Evolutionary conservation across 305 asterid genomes (phyloP).

Genomic region (Rubia tinctorum): DNA sequence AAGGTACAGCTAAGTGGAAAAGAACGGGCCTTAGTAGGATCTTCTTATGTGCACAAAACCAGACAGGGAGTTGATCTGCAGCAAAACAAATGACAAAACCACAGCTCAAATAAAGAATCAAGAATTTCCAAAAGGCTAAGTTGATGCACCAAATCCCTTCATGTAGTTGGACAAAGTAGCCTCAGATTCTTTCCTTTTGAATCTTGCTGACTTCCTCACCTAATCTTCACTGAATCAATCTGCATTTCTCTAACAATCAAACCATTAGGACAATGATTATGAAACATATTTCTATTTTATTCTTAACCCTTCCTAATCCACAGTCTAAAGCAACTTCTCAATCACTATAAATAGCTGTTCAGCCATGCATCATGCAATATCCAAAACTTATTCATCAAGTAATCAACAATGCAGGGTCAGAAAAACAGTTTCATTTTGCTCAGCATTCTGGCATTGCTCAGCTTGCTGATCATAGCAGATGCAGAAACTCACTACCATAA

Average conservation of each 20-base stretch:
- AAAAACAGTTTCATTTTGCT: conserved; percentile 18
- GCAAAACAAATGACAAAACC: neutral
- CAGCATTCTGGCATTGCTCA: conserved; percentile 26
- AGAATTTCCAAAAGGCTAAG: conserved; percentile 25
- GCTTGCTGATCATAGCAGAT: conserved; percentile 31
- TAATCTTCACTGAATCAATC: conserved; percentile 39
- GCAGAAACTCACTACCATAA: conserved; percentile 66
- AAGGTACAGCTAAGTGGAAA: too few species aligned
- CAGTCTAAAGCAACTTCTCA: neutral
- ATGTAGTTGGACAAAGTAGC: conserved; percentile 32
- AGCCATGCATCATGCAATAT: conserved; percentile 2
- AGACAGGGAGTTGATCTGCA: conserved; percentile 20
- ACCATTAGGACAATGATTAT: conserved; percentile 4
- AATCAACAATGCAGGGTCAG: conserved; percentile 27
- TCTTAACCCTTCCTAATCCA: conserved; percentile 6
- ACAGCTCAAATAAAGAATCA: neutral
- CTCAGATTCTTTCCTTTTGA: neutral
- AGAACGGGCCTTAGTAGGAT: neutral
- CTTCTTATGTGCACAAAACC: neutral
- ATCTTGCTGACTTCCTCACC: conserved; percentile 26
- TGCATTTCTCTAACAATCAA: conserved; percentile 12
- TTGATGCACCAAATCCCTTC: conserved; percentile 54
- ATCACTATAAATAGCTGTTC: conserved; percentile 15
- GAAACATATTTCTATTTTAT: neutral
- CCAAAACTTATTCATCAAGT: neutral